Percentiles rank a stretch among this genome's conserved stretches.
Evolutionary conservation across 2,329 filamentous ascomycete species (phyloP).

Genomic region (Botrytis porri): DNA sequence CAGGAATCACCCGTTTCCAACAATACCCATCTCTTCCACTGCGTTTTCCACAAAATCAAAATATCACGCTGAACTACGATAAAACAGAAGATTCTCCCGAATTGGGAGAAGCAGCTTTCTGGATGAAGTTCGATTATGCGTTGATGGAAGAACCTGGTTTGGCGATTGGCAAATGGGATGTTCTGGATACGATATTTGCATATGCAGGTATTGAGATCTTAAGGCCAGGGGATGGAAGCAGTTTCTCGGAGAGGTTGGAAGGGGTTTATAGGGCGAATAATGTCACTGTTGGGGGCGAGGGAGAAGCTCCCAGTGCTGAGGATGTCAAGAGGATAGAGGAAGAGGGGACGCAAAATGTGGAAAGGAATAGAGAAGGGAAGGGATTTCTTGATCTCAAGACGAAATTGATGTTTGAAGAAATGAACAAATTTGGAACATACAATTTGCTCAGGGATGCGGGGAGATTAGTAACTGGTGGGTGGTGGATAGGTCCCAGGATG

Average conservation of each 20-base stretch:
- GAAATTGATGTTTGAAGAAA: conserved; percentile 30
- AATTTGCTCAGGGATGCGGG: conserved; percentile 39
- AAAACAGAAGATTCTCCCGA: conserved; percentile 56
- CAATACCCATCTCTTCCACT: conserved; percentile 34
- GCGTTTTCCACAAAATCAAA: background rate
- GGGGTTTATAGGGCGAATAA: conserved; percentile 33
- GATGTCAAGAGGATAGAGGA: conserved; percentile 32
- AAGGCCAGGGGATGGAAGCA: conserved; percentile 43
- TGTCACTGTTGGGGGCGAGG: conserved; percentile 16
- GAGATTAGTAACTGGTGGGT: conserved; percentile 53
- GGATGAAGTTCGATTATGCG: conserved; percentile 62
- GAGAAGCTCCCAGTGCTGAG: conserved; percentile 20
- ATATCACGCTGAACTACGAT: conserved; percentile 46
- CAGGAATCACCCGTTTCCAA: conserved; percentile 64
- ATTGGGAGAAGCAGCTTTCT: conserved; percentile 53
- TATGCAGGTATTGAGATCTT: conserved; percentile 59
- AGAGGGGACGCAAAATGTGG: conserved; percentile 36
- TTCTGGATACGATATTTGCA: conserved; percentile 54
- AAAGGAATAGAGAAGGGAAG: conserved; percentile 37
- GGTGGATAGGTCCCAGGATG: conserved; percentile 65
- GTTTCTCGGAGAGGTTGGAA: conserved; percentile 28
- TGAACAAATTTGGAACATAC: conserved; percentile 34
- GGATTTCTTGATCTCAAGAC: conserved; percentile 28
- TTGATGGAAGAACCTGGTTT: conserved; percentile 52
- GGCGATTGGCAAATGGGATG: conserved; percentile 54